A percentile compares a stretch with the other conserved stretches of the same genome.
Evolutionary conservation across 139 green algal genomes (phyloP).

Genomic region (Chlamydomonas sp.): DNA sequence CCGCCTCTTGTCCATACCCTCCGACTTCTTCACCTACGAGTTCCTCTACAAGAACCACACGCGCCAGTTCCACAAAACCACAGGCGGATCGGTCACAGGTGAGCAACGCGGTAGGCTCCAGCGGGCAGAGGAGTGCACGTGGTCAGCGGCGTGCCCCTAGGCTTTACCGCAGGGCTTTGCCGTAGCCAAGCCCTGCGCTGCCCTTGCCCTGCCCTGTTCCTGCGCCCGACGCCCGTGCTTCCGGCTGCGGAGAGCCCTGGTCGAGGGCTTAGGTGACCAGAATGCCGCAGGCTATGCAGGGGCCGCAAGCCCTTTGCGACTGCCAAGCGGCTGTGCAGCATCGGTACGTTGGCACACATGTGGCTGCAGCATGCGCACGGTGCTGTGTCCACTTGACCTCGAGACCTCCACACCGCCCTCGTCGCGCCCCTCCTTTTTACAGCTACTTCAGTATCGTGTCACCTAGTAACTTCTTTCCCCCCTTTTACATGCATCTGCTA

Average conservation of each 20-base stretch:
- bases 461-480: not conserved
- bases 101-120: not conserved
- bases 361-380: no score
- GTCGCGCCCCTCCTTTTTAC: not conserved
- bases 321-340: no score
- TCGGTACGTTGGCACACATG: no score
- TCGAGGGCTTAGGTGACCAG: no score
- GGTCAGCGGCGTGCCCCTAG: not conserved
- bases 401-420: not conserved
- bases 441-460: no score
- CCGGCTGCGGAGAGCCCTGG: no score
- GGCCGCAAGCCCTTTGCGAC: no score
- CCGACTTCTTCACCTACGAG: conserved; percentile 56
- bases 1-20: conserved; percentile 30
- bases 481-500: not conserved
- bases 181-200: no score
- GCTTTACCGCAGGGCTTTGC: no score
- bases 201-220: no score
- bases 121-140: not conserved
- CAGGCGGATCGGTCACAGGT: not conserved
- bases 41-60: conserved; percentile 58
- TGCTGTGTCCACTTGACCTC: not conserved
- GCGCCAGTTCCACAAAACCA: conserved; percentile 39
- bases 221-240: no score
- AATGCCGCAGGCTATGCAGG: no score